Percentiles rank a stretch among this genome's conserved stretches.
Conservation (phyloP, 805 yeast genomes). For the Myxozyma geophila region DNA sequence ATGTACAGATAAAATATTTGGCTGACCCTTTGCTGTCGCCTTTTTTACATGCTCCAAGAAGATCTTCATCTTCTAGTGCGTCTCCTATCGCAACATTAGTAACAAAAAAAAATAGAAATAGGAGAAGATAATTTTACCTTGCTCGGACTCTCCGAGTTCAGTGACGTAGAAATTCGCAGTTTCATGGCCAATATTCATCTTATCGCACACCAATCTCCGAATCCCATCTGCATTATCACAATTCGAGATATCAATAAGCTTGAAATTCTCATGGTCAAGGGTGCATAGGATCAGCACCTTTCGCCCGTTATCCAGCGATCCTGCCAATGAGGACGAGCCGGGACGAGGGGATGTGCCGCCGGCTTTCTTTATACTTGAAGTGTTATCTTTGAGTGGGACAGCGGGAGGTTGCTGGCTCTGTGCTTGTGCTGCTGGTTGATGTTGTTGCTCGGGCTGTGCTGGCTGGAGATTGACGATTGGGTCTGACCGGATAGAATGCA, state of each 20-base stretch:
- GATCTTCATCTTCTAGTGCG: conserved; percentile 28
- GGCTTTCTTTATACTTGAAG: not conserved
- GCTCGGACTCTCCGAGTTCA: conserved; percentile 32
- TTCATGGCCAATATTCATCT: conserved; percentile 40
- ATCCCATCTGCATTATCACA: conserved; percentile 74
- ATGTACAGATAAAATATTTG: conserved; percentile 36
- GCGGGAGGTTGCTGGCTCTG: conserved; percentile 4
- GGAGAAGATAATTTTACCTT: conserved; percentile 4
- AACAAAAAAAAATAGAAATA: not conserved
- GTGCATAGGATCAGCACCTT: conserved; percentile 57
- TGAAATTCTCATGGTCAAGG: conserved; percentile 61
- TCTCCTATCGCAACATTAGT: conserved; percentile 24
- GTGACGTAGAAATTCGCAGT: conserved; percentile 27
- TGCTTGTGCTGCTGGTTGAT: not conserved
- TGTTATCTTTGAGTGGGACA: not conserved
- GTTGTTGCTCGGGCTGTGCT: not conserved
- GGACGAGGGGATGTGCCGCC: conserved; percentile 1
- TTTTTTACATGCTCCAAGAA: conserved; percentile 21
- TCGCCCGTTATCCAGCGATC: conserved; percentile 4
- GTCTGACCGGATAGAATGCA: not conserved
- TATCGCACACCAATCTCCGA: conserved; percentile 47
- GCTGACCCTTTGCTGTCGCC: conserved; percentile 33
- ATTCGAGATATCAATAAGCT: conserved; percentile 51
- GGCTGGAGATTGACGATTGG: not conserved
- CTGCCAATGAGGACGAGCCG: not conserved